Percentiles rank a stretch among this genome's conserved stretches.
Conservation (phyloP, 208 protist species). For the Angomonas deanei region DNA sequence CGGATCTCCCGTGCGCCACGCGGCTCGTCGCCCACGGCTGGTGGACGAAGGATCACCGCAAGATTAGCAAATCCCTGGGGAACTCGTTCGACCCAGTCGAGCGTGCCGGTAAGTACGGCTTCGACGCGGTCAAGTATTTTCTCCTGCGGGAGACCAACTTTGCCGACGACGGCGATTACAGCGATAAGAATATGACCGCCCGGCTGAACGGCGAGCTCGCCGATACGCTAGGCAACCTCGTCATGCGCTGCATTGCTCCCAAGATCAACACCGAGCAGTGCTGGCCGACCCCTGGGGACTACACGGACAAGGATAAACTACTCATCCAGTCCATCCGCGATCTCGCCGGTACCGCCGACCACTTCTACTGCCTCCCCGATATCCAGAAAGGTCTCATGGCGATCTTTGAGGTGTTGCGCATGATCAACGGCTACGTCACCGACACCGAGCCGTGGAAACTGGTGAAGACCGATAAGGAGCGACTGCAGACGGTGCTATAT, state of each 20-base stretch:
- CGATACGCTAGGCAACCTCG: slow-evolving; percentile 92
- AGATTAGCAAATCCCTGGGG: slow-evolving; percentile 97
- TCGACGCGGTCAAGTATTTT: slow-evolving; percentile 95
- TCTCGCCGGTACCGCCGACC: slow-evolving; percentile 66
- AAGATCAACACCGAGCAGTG: slow-evolving; percentile 79
- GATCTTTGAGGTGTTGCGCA: slow-evolving; percentile 84
- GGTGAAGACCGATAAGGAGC: slow-evolving; percentile 67
- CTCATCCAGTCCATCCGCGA: slow-evolving; percentile 60
- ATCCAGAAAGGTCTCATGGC: slow-evolving; percentile 80
- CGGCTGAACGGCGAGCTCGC: slow-evolving; percentile 92
- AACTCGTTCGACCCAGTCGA: slow-evolving; percentile 95
- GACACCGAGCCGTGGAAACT: slow-evolving; percentile 92
- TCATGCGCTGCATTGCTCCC: slow-evolving; percentile 72
- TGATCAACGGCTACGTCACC: slow-evolving; percentile 88
- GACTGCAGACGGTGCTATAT: slow-evolving; percentile 87
- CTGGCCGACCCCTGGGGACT: slow-evolving; percentile 64
- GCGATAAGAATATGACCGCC: slow-evolving; percentile 76
- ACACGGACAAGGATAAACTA: slow-evolving; percentile 51
- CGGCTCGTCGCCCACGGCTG: slow-evolving; percentile 92
- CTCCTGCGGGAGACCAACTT: slow-evolving; percentile 93
- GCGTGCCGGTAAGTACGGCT: slow-evolving; percentile 74
- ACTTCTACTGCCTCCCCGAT: slow-evolving; percentile 82
- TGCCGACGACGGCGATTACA: slow-evolving; percentile 95
- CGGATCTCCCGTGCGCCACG: slow-evolving; percentile 90
- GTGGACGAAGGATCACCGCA: slow-evolving; percentile 94